Conservation (phyloP, 768 basidiomycete species). For the Rhizopogon roseolus region DNA sequence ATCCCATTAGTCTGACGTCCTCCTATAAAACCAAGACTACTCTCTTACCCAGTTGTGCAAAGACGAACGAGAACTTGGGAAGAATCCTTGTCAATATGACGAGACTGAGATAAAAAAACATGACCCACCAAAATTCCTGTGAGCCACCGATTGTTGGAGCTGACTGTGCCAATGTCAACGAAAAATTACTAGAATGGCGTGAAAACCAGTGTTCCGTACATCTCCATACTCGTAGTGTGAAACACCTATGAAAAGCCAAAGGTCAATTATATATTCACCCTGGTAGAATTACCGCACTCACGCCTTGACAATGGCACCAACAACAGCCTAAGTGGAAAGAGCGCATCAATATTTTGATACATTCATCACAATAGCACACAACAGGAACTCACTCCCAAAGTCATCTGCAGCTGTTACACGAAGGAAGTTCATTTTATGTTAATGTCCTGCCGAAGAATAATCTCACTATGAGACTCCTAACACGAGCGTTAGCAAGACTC, state of each 20-base stretch:
- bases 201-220: conserved; percentile 37
- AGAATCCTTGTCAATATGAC: neutral
- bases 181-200: neutral
- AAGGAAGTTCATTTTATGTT: neutral
- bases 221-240: conserved; percentile 58
- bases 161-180: conserved; percentile 35
- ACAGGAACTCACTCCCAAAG: conserved; percentile 28
- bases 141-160: conserved; percentile 43
- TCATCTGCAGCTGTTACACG: conserved; percentile 36
- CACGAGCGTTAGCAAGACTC: conserved; percentile 17
- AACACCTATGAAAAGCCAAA: conserved; percentile 32
- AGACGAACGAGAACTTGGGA: conserved; percentile 38
- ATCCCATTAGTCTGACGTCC: neutral
- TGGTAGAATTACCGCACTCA: conserved; percentile 22
- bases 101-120: neutral
- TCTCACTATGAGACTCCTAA: conserved; percentile 48
- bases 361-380: neutral
- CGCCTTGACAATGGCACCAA: conserved; percentile 54
- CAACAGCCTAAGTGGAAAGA: conserved; percentile 35
- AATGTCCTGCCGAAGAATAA: conserved; percentile 4
- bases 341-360: neutral
- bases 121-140: conserved; percentile 42
- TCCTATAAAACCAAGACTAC: neutral
- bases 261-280: neutral
- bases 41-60: conserved; percentile 47